Percentiles rank a stretch among this genome's conserved stretches.
phyloP scores from a whole-genome alignment of 2,329 filamentous ascomycete species.

The Beauveria scarabaeidicola region DNA sequence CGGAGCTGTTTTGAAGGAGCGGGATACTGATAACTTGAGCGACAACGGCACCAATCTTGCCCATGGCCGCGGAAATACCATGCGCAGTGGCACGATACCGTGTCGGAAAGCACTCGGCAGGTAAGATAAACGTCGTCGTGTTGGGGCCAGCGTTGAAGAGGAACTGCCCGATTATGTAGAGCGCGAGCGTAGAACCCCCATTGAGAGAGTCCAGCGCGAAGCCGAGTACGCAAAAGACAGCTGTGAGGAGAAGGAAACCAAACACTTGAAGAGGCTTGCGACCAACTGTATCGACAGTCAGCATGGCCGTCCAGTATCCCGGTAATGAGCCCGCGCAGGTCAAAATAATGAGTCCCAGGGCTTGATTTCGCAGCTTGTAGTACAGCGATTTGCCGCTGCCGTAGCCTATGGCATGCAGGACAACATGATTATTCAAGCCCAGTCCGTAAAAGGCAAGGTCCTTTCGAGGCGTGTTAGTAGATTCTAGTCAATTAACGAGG shows the following conservation, averaged over 20 bases:
- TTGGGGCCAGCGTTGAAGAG: slow-evolving; percentile 61
- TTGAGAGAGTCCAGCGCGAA: slow-evolving; percentile 46
- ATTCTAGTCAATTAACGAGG: not conserved
- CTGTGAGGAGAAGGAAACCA: slow-evolving; percentile 53
- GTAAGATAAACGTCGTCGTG: slow-evolving; percentile 57
- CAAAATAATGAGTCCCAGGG: slow-evolving; percentile 69
- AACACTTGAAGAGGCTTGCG: slow-evolving; percentile 66
- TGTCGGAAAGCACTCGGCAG: slow-evolving; percentile 57
- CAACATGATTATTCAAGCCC: slow-evolving; percentile 65
- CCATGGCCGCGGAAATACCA: slow-evolving; percentile 56
- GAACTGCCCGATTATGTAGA: slow-evolving; percentile 58
- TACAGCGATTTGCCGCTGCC: slow-evolving; percentile 56
- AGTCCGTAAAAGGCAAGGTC: slow-evolving; percentile 64
- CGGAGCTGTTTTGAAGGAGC: slow-evolving; percentile 41
- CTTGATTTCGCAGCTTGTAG: slow-evolving; percentile 59
- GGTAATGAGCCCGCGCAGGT: slow-evolving; percentile 70
- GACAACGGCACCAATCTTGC: slow-evolving; percentile 60
- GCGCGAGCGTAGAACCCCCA: slow-evolving; percentile 42
- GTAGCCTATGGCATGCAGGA: slow-evolving; percentile 66
- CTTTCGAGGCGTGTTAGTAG: slow-evolving; percentile 21
- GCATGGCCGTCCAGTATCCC: slow-evolving; percentile 70
- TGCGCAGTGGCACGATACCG: slow-evolving; percentile 55
- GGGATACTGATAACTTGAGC: slow-evolving; percentile 59
- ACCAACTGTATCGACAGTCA: slow-evolving; percentile 65
- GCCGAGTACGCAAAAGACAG: slow-evolving; percentile 54